Evolutionary conservation across 768 basidiomycete genomes (phyloP).

Genomic region (Collybia sp.): DNA sequence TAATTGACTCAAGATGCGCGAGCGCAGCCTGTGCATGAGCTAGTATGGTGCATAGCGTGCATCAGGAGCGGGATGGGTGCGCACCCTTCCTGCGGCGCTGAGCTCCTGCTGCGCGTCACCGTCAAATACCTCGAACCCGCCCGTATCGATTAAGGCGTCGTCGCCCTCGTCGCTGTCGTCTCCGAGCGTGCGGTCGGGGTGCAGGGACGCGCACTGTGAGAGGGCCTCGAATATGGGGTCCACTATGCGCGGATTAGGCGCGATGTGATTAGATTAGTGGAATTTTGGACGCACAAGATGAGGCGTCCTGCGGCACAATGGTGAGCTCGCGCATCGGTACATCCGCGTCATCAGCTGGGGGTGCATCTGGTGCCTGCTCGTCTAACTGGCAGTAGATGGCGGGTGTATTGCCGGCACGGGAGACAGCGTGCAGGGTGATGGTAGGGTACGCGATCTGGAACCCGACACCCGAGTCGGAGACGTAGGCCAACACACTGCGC

Average conservation of each 20-base stretch:
- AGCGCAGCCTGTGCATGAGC: constrained; percentile 67
- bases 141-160: constrained; percentile 52
- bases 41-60: constrained; percentile 85
- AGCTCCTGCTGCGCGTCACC: constrained; percentile 69
- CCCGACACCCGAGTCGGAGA: constrained; percentile 63
- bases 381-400: constrained; percentile 95
- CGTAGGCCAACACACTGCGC: constrained; percentile 70
- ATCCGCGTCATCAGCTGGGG: constrained; percentile 31
- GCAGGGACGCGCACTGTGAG: constrained; percentile 78
- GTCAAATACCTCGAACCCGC: constrained; percentile 48
- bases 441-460: constrained; percentile 86
- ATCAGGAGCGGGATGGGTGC: constrained; percentile 80
- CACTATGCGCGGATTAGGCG: constrained; percentile 38
- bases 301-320: constrained; percentile 59
- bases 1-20: constrained; percentile 79
- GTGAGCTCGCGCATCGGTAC: constrained; percentile 73
- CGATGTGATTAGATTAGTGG: not conserved
- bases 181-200: constrained; percentile 58
- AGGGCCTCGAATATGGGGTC: constrained; percentile 85
- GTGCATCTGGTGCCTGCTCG: constrained; percentile 40
- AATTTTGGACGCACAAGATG: constrained; percentile 60
- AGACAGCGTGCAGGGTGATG: constrained; percentile 91
- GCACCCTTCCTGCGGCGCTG: constrained; percentile 88
- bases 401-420: constrained; percentile 59
- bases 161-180: constrained; percentile 48